Evolutionary conservation across 129 eudicot genomes (phyloP), one percentile per base, ranked within the genome.

Genomic region (Saussurea involucrata): DNA sequence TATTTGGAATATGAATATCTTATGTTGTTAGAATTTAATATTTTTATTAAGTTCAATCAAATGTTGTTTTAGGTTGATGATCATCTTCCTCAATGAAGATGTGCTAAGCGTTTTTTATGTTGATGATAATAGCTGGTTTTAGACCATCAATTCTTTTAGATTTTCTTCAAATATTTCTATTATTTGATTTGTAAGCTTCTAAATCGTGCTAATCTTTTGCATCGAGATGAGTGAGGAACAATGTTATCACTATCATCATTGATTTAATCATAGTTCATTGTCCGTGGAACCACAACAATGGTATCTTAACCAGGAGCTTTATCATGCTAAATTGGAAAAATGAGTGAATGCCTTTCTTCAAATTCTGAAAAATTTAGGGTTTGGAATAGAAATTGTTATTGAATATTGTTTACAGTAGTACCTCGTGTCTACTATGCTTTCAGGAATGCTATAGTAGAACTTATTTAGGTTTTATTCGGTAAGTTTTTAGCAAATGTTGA

Each of bases 11-110:
- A 77, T 8, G n/a, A n/a, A n/a, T 2, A 29, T 31, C 6, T 46
- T 28, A 28, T 55, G 18, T 5, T 53, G 81, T 24, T 68, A 13
- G 33, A 27, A 64, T 63, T 75, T 42, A 37, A 53, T 72, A 32
- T 73, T 31, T 71, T 32, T 78, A 15, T 63, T 61, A 78, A 78
- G 72, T 28, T 61, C 20, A 64, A 71, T 78, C 58, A 28, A 61
- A 71, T 78, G 83, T 71, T 78, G 72, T 78, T 71, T 60, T 40
- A 69, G 82, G 68, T 17, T 69, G 44, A 60, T 29, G 2, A 36
- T 69, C 69, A 69, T 60, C 76, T 29, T 31, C 42, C 10, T 71
- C 58, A 64, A 29, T 65, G 73, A 27, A 46, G 44, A 61, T 78
- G 72, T 78, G 25, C 27, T 32, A 42, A 29, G 12, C 28, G 70